Evolutionary conservation across 495 filamentous ascomycete genomes (phyloP).

Genomic region (Xylaria curta): DNA sequence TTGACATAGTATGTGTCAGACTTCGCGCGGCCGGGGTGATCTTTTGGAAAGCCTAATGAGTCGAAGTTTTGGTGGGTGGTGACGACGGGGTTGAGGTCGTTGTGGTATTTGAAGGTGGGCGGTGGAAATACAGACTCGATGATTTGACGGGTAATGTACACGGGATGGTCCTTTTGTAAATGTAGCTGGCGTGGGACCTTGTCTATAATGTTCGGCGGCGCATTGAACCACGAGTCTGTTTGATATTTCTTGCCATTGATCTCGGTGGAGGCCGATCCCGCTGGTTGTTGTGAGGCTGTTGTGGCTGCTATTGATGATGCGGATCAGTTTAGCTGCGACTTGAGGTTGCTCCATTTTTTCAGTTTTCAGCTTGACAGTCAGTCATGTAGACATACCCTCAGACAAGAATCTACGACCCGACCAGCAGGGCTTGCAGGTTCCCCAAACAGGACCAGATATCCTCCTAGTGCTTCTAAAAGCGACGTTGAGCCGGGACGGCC

Average conservation of each 20-base stretch:
- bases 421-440: constrained; percentile 7
- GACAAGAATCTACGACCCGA: constrained; percentile 24
- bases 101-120: constrained; percentile 76
- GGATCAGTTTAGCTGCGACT: constrained; percentile 9
- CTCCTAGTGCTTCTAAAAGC: constrained; percentile 27
- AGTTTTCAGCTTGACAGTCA: background rate
- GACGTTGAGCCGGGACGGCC: constrained; percentile 32
- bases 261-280: constrained; percentile 39
- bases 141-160: constrained; percentile 86
- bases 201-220: constrained; percentile 74
- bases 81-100: constrained; percentile 82
- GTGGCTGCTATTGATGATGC: background rate
- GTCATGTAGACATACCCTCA: constrained; percentile 28
- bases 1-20: constrained; percentile 98
- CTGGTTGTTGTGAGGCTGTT: background rate
- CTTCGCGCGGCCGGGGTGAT: constrained; percentile 86
- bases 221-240: constrained; percentile 86
- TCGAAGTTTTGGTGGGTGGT: constrained; percentile 90
- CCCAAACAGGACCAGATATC: constrained; percentile 15
- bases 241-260: constrained; percentile 69
- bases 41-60: constrained; percentile 85
- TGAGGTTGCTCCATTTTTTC: background rate
- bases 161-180: constrained; percentile 84
- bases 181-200: constrained; percentile 78
- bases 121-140: constrained; percentile 87